These are phyloP conservation scores for Didymella arachidicola DNA, from an alignment of 2,329 filamentous ascomycete species.

Conservation along the genomic window DNA sequence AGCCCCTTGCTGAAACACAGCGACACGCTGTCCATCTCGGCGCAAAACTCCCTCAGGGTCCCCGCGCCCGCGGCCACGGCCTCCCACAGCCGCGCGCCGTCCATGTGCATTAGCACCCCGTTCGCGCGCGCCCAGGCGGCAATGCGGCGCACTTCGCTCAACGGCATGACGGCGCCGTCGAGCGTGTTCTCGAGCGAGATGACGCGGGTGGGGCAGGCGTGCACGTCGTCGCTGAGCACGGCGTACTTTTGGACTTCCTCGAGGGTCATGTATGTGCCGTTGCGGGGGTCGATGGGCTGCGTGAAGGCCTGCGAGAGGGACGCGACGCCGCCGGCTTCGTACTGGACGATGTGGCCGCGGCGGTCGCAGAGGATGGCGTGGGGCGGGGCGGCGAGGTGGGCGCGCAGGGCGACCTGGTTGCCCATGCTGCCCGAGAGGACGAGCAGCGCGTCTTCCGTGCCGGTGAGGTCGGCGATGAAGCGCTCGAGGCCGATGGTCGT, in stretches of 20 bases:
- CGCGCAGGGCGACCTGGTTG: slow-evolving; percentile 83
- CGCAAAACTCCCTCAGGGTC: slow-evolving; percentile 70
- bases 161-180: slow-evolving; percentile 78
- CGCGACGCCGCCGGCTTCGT: slow-evolving; percentile 74
- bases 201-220: slow-evolving; percentile 79
- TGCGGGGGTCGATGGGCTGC: slow-evolving; percentile 70
- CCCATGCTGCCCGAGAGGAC: slow-evolving; percentile 94
- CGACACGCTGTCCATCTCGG: slow-evolving; percentile 75
- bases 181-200: slow-evolving; percentile 89
- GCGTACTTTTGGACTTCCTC: slow-evolving; percentile 75
- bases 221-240: slow-evolving; percentile 73
- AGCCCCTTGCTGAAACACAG: slow-evolving; percentile 85
- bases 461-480: slow-evolving; percentile 74
- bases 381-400: slow-evolving; percentile 80
- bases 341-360: slow-evolving; percentile 77
- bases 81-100: slow-evolving; percentile 84
- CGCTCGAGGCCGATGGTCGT: slow-evolving; percentile 79
- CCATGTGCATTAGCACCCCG: slow-evolving; percentile 74
- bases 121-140: slow-evolving; percentile 69
- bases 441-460: slow-evolving; percentile 79
- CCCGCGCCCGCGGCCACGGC: slow-evolving; percentile 75
- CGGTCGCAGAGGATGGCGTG: slow-evolving; percentile 81
- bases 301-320: slow-evolving; percentile 75
- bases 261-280: slow-evolving; percentile 76
- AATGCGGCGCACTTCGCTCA: slow-evolving; percentile 74